Conservation (phyloP, 768 basidiomycete species). For the Trametes meyenii region DNA sequence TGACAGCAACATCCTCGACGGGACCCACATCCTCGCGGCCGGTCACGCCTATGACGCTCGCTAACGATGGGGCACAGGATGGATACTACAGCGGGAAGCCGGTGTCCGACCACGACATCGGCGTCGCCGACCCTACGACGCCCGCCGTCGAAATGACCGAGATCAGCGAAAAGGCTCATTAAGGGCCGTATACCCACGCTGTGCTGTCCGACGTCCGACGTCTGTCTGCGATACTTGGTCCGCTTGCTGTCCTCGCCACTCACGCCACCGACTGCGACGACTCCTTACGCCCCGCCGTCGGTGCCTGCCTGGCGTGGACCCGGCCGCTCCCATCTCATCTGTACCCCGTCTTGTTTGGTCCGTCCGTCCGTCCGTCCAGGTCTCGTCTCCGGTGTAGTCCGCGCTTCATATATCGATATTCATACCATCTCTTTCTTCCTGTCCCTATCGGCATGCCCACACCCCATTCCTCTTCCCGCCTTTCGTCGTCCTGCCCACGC, state of each 20-base stretch:
- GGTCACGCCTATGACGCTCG: slow-evolving; percentile 55
- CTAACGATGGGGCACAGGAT: slow-evolving; percentile 26
- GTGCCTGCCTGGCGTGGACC: not conserved
- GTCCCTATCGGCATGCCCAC: not conserved
- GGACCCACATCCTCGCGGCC: slow-evolving; percentile 74
- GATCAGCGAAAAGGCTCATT: slow-evolving; percentile 23
- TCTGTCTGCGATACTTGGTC: not conserved
- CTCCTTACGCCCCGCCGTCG: not conserved
- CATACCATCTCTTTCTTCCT: slow-evolving; percentile 10
- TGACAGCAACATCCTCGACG: slow-evolving; percentile 76
- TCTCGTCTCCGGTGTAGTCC: slow-evolving; percentile 14
- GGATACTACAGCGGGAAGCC: slow-evolving; percentile 29
- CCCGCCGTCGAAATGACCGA: slow-evolving; percentile 21
- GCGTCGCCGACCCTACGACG: slow-evolving; percentile 10
- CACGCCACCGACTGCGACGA: not conserved
- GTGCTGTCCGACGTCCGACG: not conserved
- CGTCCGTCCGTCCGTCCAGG: not conserved
- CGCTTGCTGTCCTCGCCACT: not conserved
- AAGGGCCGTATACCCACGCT: slow-evolving; percentile 13
- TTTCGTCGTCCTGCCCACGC: not conserved
- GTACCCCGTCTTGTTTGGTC: slow-evolving; percentile 21
- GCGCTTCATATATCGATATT: slow-evolving; percentile 23
- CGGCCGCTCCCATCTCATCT: slow-evolving; percentile 10
- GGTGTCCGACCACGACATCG: slow-evolving; percentile 21
- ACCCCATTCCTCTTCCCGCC: not conserved